Evolutionary conservation across 345 rosid species (phyloP).

Genomic region (Populus pruinosa): DNA sequence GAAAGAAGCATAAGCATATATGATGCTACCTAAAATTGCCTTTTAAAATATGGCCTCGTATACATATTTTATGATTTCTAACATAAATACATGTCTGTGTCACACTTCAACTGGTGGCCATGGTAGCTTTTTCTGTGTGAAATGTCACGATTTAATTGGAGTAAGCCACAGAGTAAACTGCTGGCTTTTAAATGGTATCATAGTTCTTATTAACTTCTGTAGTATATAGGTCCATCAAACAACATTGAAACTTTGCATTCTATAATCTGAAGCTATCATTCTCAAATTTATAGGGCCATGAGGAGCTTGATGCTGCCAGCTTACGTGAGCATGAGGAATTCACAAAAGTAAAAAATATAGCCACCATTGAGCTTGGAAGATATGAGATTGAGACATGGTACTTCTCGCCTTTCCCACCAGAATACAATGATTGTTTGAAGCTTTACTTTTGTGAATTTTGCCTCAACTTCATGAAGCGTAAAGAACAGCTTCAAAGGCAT

Average conservation of each 20-base stretch:
- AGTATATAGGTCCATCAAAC: background rate
- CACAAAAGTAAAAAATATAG: constrained; percentile 97
- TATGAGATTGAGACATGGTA: constrained; percentile 99
- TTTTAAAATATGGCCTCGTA: background rate
- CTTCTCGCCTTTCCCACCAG: constrained; percentile 99
- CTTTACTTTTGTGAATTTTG: constrained; percentile 99
- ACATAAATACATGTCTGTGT: background rate
- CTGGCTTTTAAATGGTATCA: background rate
- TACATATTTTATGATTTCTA: background rate
- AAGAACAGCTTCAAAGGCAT: constrained; percentile 98
- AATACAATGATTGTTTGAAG: constrained; percentile 89
- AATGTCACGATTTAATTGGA: background rate
- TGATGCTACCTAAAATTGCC: background rate
- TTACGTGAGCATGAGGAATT: constrained; percentile 98
- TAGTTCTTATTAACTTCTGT: background rate
- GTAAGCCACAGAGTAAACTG: background rate
- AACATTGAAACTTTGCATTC: background rate
- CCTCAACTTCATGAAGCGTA: constrained; percentile 96
- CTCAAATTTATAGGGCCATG: constrained; percentile 66
- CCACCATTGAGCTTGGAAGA: constrained; percentile 96
- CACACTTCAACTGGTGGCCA: background rate
- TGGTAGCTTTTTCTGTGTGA: background rate
- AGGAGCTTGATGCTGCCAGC: constrained; percentile 99
- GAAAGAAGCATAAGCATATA: background rate
- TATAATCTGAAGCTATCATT: constrained; percentile 6